Evolutionary conservation across 2,329 filamentous ascomycete genomes (phyloP).

Genomic region (Fonsecaea nubica): DNA sequence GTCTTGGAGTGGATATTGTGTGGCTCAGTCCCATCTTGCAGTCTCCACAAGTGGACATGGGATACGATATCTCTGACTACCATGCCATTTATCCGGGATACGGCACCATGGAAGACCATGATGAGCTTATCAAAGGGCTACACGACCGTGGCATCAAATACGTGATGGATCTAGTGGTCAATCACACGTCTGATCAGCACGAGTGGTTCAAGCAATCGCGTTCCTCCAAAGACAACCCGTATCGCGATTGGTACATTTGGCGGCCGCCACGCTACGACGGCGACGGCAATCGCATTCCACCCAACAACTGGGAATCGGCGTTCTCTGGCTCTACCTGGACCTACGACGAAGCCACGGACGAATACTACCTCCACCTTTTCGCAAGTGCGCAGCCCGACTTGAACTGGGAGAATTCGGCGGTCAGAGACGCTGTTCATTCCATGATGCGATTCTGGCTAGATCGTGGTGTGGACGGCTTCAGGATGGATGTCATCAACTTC

Average conservation of each 20-base stretch:
- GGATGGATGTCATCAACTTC: conserved; percentile 76
- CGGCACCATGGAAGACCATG: conserved; percentile 56
- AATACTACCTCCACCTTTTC: conserved; percentile 81
- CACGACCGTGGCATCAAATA: conserved; percentile 56
- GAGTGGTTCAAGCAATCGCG: conserved; percentile 73
- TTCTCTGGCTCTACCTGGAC: conserved; percentile 51
- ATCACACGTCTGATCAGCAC: conserved; percentile 51
- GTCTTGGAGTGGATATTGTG: conserved; percentile 66
- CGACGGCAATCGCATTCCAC: conserved; percentile 67
- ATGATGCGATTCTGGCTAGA: conserved; percentile 81
- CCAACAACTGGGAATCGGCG: conserved; percentile 72
- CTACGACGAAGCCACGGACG: conserved; percentile 71
- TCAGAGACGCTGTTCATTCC: conserved; percentile 72
- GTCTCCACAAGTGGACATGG: conserved; percentile 61
- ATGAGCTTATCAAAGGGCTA: conserved; percentile 52
- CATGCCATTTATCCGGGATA: conserved; percentile 56
- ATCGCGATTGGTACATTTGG: conserved; percentile 73
- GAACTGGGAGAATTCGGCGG: conserved; percentile 79
- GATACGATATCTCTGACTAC: conserved; percentile 55
- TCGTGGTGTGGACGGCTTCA: conserved; percentile 74
- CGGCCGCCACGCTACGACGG: conserved; percentile 58
- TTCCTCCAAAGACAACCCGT: conserved; percentile 65
- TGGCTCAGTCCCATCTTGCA: conserved; percentile 62
- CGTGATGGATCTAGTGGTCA: conserved; percentile 57
- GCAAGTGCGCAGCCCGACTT: conserved; percentile 78